A percentile compares a stretch with the other conserved stretches of the same genome.
phyloP scores from a whole-genome alignment of 441 rosid genomes.

The Gossypium gossypioides region DNA sequence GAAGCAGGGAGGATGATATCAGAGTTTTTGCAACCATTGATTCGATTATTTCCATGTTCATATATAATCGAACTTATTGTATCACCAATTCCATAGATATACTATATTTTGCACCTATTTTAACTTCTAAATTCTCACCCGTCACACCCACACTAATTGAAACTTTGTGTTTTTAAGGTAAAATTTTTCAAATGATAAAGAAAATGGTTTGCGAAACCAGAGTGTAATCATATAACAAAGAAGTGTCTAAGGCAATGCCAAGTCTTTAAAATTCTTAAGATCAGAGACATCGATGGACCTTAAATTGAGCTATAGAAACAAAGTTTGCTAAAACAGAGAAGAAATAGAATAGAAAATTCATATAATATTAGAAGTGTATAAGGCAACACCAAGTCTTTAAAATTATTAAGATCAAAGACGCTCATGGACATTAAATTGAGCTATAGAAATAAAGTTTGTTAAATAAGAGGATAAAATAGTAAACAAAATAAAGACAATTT shows the following conservation, averaged over 20 bases:
- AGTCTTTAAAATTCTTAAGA: slow-evolving; percentile 1
- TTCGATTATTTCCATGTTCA: background rate
- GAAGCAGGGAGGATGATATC: background rate
- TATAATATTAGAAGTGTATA: background rate
- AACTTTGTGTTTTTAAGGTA: background rate
- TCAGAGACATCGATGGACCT: background rate
- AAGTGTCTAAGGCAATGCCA: background rate
- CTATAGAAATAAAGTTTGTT: background rate
- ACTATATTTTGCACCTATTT: background rate
- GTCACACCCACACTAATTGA: background rate
- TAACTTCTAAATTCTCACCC: background rate
- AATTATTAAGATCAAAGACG: background rate
- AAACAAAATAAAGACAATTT: background rate
- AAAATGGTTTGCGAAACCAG: background rate
- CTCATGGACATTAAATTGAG: background rate
- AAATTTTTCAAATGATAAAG: background rate
- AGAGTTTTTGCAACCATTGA: background rate
- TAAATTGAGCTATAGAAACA: background rate
- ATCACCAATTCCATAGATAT: background rate
- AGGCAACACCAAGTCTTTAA: background rate
- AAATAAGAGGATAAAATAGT: background rate
- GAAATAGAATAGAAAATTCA: background rate
- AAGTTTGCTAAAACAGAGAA: background rate
- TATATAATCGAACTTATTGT: background rate
- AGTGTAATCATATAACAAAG: background rate